Evolutionary conservation across 1,284 basidiomycete genomes (phyloP), one percentile per base, ranked within the genome.

Genomic region (Bjerkandera adusta): DNA sequence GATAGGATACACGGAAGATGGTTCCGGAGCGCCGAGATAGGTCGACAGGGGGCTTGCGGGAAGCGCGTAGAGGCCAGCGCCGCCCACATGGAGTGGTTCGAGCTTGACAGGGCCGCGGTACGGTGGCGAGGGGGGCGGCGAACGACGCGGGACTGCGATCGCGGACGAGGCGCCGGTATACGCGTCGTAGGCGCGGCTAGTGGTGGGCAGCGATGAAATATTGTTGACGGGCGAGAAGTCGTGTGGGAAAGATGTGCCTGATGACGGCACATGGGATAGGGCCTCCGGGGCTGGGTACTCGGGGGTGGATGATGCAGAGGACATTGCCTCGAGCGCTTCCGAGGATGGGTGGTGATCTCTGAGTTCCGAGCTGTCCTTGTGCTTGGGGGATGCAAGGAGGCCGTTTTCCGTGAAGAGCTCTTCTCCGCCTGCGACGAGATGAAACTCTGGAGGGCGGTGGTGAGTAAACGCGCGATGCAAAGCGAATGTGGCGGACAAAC

Each of bases 371-470:
- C 42, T 42, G n/a, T 47, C 44, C 42, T 50, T 61, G 27, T 43
- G 45, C 49, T 60, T 58, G 18, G 62, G 57, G 41, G 64, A 36
- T 48, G 65, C 45, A 57, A 71, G 60, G 12, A 73, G 65, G 36
- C 71, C 68, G 21, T 69, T 70, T 47, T 83, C 82, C 39, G 74
- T 68, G 51, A 74, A 77, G 22, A 83, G 69, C 56, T 88, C 85
- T 55, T 89, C 87, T 36, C 82, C 83, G 41, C 77, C 85, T 4
- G 84, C 83, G 52, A 88, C 85, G 45, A 88, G 76, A 57, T 74
- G 69, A 50, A 76, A 79, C 49, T 80, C 78, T 84, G 65, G 12
- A 6, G 36, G 37, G 33, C 50, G 62, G 69, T 48, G 55, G 44
- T 47, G 40, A 50, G 47, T 48, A 46, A 49, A 47, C 38, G 56